Conservation (phyloP, 495 filamentous ascomycete species). For the Aspergillus bertholletiae region DNA sequence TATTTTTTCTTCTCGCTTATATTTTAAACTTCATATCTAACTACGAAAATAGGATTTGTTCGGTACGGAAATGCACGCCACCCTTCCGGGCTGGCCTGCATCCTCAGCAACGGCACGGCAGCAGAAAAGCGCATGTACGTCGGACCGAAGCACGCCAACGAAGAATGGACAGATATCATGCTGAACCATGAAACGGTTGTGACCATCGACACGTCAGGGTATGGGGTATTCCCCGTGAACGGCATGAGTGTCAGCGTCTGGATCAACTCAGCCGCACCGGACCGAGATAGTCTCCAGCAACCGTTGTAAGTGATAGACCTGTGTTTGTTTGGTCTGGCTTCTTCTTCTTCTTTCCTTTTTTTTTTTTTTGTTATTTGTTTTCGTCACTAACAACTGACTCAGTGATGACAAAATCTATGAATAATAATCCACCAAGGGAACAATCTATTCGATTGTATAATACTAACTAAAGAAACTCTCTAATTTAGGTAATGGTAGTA, state of each 20-base stretch:
- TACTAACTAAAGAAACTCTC: not conserved
- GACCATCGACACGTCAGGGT: slow-evolving; percentile 52
- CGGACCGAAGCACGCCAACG: slow-evolving; percentile 50
- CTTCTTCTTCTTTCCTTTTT: not conserved
- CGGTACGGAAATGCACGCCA: slow-evolving; percentile 55
- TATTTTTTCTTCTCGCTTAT: not conserved
- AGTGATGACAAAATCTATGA: not conserved
- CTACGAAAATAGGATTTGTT: slow-evolving; percentile 45
- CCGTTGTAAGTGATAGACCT: slow-evolving; percentile 24
- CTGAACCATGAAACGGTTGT: slow-evolving; percentile 41
- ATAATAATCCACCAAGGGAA: not conserved
- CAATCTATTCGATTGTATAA: not conserved
- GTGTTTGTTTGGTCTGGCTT: not conserved
- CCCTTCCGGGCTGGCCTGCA: slow-evolving; percentile 51
- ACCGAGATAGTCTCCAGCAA: slow-evolving; percentile 41
- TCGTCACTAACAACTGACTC: not conserved
- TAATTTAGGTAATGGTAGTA: too few relatives aligned
- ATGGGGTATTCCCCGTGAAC: slow-evolving; percentile 50
- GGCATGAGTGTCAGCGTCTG: slow-evolving; percentile 56
- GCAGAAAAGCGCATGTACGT: slow-evolving; percentile 58
- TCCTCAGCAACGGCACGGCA: slow-evolving; percentile 52
- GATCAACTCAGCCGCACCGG: slow-evolving; percentile 52
- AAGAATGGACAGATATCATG: slow-evolving; percentile 62
- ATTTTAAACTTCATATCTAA: not conserved
- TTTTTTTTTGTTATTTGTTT: not conserved